Evolutionary conservation across 129 eudicot species (phyloP).

Genomic region (Arctium lappa): DNA sequence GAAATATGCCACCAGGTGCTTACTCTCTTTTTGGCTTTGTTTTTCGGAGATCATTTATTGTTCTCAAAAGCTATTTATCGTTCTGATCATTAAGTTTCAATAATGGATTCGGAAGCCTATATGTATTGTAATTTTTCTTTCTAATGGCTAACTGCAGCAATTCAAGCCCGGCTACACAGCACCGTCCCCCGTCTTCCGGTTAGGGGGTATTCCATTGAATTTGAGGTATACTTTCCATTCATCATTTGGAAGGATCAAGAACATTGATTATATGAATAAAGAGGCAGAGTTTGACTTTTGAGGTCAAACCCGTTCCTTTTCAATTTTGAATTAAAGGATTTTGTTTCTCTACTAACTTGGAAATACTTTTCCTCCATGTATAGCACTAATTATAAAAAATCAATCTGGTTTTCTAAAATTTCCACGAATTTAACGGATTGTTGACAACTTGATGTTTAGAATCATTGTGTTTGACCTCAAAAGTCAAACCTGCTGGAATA

Average conservation of each 20-base stretch:
- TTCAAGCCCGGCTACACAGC: constrained; percentile 87
- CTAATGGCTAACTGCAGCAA: constrained; percentile 47
- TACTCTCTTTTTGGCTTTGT: neutral
- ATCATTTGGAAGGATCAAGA: neutral
- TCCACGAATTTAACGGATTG: neutral
- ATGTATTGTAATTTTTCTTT: neutral
- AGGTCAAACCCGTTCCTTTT: constrained; percentile 2
- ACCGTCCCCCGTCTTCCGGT: constrained; percentile 70
- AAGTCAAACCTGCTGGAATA: constrained; percentile 24
- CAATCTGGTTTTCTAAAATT: neutral
- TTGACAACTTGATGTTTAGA: neutral
- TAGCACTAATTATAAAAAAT: neutral
- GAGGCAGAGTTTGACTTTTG: constrained; percentile 15
- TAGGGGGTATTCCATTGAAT: constrained; percentile 68
- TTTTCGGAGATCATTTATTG: neutral
- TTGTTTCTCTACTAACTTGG: neutral
- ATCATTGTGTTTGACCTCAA: constrained; percentile 16
- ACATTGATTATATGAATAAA: neutral
- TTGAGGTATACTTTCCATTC: constrained; percentile 55
- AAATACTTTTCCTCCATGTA: neutral
- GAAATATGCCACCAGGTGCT: constrained; percentile 95
- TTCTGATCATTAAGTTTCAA: neutral
- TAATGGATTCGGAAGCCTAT: neutral
- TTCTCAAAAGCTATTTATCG: neutral
- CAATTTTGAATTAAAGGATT: neutral